Evolutionary conservation across 2,329 filamentous ascomycete species (phyloP), one percentile per base, ranked within the genome.

Genomic region (Cercospora zeina): DNA sequence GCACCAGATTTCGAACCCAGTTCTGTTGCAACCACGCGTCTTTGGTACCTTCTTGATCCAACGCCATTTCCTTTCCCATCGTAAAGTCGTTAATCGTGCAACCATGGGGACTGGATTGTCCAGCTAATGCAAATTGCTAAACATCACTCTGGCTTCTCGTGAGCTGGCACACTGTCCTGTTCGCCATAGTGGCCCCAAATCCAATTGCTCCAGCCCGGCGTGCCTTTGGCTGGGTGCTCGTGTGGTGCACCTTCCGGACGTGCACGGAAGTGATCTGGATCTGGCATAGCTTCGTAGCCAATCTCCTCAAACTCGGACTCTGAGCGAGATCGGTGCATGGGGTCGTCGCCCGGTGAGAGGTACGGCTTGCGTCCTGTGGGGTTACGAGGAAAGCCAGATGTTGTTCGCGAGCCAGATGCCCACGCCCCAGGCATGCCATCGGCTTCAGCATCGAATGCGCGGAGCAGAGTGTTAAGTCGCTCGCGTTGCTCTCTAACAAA

Each of bases 401-500:
- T 67, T 30, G 68, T 66, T 31, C 66, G 67, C 8, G 64, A 54
- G 34, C 68, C 50, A 7, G 62, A 64, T 19, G 67, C 62, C 13
- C 67, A 63, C 13, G 67, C 67, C 27, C 64, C 65, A 31, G 56
- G 56, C 30, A 59, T 27, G 54, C 84, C 84, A 59, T 82, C 83
- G 34, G 90, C 90, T 77, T 96, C 92, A 60, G 85, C 85, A 69
- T 96, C 90, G 59, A 96, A 85, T 1, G 90, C 91, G 19, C 85
- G 85, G 36, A 96, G 81, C 24, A 96, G 82, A 36, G 89, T 83
- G 62, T 84, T 84, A 57, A 97, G 83, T 42, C 87, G 84, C 73
- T 96, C 90, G 60, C 89, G 87, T 80, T 96, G 91, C 8, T 88
- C 85, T 2, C 86, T 81, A 65, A 96, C 88, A 76, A 91, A 96